Conservation (phyloP, 2,329 filamentous ascomycete genomes). For the Dothistroma septosporum region DNA sequence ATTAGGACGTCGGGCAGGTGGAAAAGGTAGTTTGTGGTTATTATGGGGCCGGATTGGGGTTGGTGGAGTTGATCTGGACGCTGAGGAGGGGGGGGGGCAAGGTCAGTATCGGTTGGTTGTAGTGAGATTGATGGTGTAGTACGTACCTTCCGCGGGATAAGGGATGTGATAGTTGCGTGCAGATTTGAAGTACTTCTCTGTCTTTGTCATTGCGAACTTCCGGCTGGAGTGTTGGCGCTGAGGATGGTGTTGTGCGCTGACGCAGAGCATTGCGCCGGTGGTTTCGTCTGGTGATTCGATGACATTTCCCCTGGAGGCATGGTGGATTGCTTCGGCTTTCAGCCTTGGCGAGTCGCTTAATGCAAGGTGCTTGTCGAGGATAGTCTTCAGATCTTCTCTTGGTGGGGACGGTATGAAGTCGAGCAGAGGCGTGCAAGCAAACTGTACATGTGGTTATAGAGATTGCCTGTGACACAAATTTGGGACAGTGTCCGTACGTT, state of each 20-base stretch:
- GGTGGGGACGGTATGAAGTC: conserved; percentile 9
- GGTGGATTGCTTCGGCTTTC: conserved; percentile 1
- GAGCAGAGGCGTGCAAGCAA: conserved; percentile 5
- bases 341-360: background rate
- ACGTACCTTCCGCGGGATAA: conserved; percentile 22
- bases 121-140: background rate
- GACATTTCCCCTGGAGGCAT: background rate
- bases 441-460: background rate
- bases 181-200: conserved; percentile 21
- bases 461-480: background rate
- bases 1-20: conserved; percentile 32
- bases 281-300: conserved; percentile 6
- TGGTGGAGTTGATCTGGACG: conserved; percentile 25
- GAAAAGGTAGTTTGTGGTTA: conserved; percentile 30
- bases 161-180: conserved; percentile 26
- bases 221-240: background rate
- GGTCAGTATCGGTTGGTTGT: background rate
- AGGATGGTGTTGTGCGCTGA: background rate
- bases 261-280: background rate
- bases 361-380: conserved; percentile 8
- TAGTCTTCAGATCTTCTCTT: background rate
- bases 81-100: background rate
- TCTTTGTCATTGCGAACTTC: background rate
- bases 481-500: background rate
- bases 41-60: conserved; percentile 21